Conservation (phyloP, 257 asterid genomes). For the Haberlea rhodopensis region DNA sequence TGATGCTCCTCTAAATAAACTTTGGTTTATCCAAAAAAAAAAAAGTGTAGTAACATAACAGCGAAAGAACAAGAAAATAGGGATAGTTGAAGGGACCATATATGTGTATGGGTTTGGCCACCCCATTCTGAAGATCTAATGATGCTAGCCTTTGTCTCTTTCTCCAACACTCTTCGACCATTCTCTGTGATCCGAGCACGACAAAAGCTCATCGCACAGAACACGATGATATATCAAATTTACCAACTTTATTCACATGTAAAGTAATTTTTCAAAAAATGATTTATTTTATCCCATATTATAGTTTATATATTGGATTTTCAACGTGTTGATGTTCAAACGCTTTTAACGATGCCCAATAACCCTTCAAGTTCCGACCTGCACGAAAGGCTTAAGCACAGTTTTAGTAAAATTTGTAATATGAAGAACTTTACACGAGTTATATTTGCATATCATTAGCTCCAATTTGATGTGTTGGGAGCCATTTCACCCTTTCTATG, state of each 20-base stretch:
- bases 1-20: no score
- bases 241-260: neutral
- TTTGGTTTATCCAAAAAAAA: no score
- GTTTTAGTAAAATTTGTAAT: no score
- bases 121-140: conserved; percentile 30
- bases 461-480: no score
- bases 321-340: no score
- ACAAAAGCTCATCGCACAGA: conserved; percentile 22
- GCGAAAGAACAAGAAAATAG: neutral
- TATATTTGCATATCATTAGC: no score
- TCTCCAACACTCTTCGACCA: conserved; percentile 26
- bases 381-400: no score
- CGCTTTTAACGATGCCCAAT: no score
- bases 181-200: conserved; percentile 17
- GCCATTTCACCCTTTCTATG: no score
- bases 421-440: no score
- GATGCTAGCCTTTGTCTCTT: conserved; percentile 34
- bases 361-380: no score
- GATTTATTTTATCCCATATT: conserved; percentile 4
- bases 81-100: conserved; percentile 41
- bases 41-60: neutral
- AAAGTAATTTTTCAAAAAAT: conserved; percentile 2
- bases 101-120: neutral
- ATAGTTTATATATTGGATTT: neutral
- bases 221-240: conserved; percentile 19